These are phyloP conservation scores for Sanghuangporus weigelae DNA, from an alignment of 1,284 basidiomycete genomes.

Conservation along the genomic window DNA sequence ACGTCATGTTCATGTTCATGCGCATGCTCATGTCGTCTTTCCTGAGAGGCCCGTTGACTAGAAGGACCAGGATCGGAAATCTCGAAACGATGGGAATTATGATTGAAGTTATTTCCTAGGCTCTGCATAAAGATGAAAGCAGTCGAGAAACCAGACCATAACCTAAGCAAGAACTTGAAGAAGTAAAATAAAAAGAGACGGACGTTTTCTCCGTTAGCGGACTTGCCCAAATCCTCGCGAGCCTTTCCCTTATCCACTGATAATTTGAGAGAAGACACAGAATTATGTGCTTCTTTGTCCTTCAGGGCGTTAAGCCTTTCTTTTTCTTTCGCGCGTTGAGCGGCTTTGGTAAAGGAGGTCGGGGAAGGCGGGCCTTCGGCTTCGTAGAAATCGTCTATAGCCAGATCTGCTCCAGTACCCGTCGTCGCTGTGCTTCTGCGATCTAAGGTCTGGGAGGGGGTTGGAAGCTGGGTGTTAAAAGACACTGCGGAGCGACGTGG, in stretches of 20 bases:
- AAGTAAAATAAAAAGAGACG: neutral
- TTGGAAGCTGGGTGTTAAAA: neutral
- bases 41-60: neutral
- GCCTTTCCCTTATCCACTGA: neutral
- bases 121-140: neutral
- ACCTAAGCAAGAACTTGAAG: neutral
- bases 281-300: neutral
- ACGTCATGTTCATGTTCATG: neutral
- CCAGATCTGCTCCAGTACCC: neutral
- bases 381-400: neutral
- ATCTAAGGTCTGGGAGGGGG: neutral
- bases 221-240: neutral
- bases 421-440: neutral
- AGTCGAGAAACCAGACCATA: neutral
- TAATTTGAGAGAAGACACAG: neutral
- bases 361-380: neutral
- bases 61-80: neutral
- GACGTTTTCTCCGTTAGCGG: neutral
- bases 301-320: neutral
- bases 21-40: neutral
- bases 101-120: neutral
- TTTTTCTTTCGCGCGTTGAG: slow-evolving; percentile 1
- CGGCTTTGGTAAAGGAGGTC: slow-evolving; percentile 2
- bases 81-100: neutral
- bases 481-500: neutral